phyloP scores from a whole-genome alignment of 2,329 filamentous ascomycete genomes.

The Capronia americana region DNA sequence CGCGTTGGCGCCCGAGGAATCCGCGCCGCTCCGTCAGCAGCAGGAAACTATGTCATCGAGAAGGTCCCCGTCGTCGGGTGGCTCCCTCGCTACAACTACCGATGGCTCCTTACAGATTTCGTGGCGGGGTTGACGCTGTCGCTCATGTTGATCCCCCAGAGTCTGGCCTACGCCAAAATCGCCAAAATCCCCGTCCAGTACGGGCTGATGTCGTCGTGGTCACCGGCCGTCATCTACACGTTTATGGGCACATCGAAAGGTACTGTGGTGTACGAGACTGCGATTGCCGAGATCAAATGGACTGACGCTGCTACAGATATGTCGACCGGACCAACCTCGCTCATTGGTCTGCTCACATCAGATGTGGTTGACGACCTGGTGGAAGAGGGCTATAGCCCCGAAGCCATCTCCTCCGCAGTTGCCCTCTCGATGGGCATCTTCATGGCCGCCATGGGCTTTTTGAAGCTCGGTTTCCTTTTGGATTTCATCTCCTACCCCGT shows the following conservation, averaged over 20 bases:
- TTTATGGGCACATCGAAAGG: slow-evolving; percentile 69
- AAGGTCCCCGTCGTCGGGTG: slow-evolving; percentile 69
- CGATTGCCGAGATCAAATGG: background rate
- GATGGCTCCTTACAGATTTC: slow-evolving; percentile 67
- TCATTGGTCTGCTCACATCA: slow-evolving; percentile 68
- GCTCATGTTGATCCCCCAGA: slow-evolving; percentile 67
- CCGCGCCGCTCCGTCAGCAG: slow-evolving; percentile 57
- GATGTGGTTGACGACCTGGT: slow-evolving; percentile 63
- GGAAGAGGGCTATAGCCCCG: slow-evolving; percentile 58
- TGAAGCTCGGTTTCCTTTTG: slow-evolving; percentile 69
- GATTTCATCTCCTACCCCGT: slow-evolving; percentile 71
- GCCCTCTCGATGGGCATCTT: slow-evolving; percentile 70
- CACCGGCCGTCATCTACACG: slow-evolving; percentile 63
- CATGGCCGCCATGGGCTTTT: slow-evolving; percentile 63
- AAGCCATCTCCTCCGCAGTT: slow-evolving; percentile 65
- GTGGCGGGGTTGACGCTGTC: slow-evolving; percentile 68
- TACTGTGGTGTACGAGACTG: slow-evolving; percentile 38
- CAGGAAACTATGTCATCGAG: slow-evolving; percentile 63
- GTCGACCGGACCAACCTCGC: slow-evolving; percentile 68
- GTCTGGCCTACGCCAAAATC: slow-evolving; percentile 67
- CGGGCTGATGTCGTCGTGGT: slow-evolving; percentile 66
- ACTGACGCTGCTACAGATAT: slow-evolving; percentile 51
- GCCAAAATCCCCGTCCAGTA: slow-evolving; percentile 67
- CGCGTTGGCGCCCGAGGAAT: slow-evolving; percentile 40
- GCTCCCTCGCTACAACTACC: slow-evolving; percentile 66